phyloP scores from a whole-genome alignment of 495 filamentous ascomycete species.

The Aspergillus ostianus region DNA sequence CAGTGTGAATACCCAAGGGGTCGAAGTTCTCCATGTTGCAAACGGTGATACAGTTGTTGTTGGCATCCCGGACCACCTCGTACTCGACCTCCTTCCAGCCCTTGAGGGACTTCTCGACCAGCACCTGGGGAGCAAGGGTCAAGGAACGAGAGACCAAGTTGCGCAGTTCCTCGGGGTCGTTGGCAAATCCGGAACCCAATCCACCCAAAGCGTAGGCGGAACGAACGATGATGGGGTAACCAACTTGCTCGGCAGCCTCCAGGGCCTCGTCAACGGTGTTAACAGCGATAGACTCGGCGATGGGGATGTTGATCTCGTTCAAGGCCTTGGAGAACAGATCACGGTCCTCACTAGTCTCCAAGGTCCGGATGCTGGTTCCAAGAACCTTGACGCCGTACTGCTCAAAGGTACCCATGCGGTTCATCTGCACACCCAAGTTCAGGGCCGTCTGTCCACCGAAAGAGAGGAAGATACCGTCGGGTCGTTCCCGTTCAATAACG shows the following conservation, averaged over 20 bases:
- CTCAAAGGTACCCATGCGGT: conserved; percentile 83
- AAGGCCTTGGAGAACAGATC: conserved; percentile 96
- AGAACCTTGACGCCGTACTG: conserved; percentile 86
- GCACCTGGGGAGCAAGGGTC: conserved; percentile 89
- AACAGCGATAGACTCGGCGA: conserved; percentile 93
- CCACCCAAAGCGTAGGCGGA: conserved; percentile 97
- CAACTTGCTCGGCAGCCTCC: conserved; percentile 81
- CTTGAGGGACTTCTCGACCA: conserved; percentile 98
- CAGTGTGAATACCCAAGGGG: conserved; percentile 95
- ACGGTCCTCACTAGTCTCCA: conserved; percentile 96
- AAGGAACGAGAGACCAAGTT: conserved; percentile 95
- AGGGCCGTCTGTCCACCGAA: conserved; percentile 97
- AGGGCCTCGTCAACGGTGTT: conserved; percentile 82
- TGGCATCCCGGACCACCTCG: conserved; percentile 92
- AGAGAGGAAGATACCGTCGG: conserved; percentile 95
- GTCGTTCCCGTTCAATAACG: conserved; percentile 90
- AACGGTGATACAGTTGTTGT: conserved; percentile 98
- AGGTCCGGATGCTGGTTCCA: conserved; percentile 96
- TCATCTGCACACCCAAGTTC: conserved; percentile 86
- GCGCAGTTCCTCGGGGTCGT: conserved; percentile 79
- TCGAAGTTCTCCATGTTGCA: conserved; percentile 99
- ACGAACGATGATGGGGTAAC: conserved; percentile 94
- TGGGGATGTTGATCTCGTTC: conserved; percentile 97
- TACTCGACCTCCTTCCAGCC: conserved; percentile 99
- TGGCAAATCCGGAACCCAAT: conserved; percentile 93